Percentiles rank a stretch among this genome's conserved stretches.
Conservation (phyloP, 192 early-diverging fungal genomes). For the Phlyctochytrium arcticum region DNA sequence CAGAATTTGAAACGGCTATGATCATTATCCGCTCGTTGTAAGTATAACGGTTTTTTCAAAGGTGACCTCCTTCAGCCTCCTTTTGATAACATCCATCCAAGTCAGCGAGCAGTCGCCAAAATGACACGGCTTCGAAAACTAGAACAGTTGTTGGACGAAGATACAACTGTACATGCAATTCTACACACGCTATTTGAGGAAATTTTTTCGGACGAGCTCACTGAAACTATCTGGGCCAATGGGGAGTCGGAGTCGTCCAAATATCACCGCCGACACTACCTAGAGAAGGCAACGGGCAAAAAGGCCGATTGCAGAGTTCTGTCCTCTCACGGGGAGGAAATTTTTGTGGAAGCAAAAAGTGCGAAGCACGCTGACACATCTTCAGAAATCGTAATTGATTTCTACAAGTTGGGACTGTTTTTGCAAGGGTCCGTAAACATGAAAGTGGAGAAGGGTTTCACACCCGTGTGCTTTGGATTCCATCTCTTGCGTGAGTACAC, state of each 20-base stretch:
- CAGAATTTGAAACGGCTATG: no score
- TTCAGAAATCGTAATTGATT: background rate
- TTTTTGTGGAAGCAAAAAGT: background rate
- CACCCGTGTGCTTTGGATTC: background rate
- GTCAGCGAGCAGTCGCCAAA: no score
- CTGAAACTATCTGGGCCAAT: background rate
- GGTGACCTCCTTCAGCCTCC: no score
- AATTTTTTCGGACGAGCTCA: no score
- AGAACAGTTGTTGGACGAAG: no score
- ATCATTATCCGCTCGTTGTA: no score
- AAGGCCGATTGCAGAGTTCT: background rate
- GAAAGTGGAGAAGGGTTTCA: background rate
- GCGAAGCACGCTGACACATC: background rate
- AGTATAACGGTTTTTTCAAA: no score
- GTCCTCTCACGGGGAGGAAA: background rate
- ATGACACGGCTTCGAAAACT: no score
- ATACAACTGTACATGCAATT: background rate
- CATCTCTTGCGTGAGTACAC: background rate
- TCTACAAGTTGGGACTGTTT: background rate
- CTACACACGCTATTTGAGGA: background rate
- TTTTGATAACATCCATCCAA: no score
- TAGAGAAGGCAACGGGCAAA: background rate
- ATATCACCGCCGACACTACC: background rate
- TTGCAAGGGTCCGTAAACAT: slow-evolving; percentile 3
- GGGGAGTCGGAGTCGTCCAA: background rate